A percentile compares a stretch with the other conserved stretches of the same genome.
phyloP scores from a whole-genome alignment of 306 rosid genomes.

The Hippophae rhamnoides region DNA sequence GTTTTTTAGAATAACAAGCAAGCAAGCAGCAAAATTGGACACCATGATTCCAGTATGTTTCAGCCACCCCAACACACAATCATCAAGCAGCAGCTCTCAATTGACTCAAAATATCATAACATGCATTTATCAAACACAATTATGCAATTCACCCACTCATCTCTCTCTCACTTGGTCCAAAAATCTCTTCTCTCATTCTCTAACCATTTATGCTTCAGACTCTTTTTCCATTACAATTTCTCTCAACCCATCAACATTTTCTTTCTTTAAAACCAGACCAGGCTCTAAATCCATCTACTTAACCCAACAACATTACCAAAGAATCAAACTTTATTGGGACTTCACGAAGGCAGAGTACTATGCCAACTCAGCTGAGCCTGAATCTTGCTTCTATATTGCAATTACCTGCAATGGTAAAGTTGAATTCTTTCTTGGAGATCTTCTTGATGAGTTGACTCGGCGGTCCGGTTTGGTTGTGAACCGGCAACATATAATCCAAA shows the following conservation, averaged over 20 bases:
- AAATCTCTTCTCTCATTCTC: conserved; percentile 44
- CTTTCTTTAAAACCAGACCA: conserved; percentile 40
- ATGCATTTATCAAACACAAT: conserved; percentile 56
- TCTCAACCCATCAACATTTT: conserved; percentile 50
- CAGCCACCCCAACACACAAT: conserved; percentile 53
- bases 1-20: conserved; percentile 22
- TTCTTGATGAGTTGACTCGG: conserved; percentile 23
- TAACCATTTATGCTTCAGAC: conserved; percentile 38
- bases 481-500: conserved; percentile 7
- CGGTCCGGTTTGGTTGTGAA: conserved; percentile 18
- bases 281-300: conserved; percentile 50
- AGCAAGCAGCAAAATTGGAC: conserved; percentile 7
- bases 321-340: conserved; percentile 62
- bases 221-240: conserved; percentile 50
- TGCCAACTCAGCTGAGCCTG: conserved; percentile 51
- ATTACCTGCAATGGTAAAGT: conserved; percentile 31
- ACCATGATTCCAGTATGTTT: conserved; percentile 73
- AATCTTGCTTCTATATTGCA: conserved; percentile 56
- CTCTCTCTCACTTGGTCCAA: conserved; percentile 70
- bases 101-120: conserved; percentile 47
- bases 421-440: conserved; percentile 60
- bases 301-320: conserved; percentile 24
- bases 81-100: conserved; percentile 41
- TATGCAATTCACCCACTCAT: conserved; percentile 39
- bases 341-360: conserved; percentile 40